Base-by-base conservation (phyloP, 345 rosid genomes). In the Abelmoschus esculentus region DNA sequence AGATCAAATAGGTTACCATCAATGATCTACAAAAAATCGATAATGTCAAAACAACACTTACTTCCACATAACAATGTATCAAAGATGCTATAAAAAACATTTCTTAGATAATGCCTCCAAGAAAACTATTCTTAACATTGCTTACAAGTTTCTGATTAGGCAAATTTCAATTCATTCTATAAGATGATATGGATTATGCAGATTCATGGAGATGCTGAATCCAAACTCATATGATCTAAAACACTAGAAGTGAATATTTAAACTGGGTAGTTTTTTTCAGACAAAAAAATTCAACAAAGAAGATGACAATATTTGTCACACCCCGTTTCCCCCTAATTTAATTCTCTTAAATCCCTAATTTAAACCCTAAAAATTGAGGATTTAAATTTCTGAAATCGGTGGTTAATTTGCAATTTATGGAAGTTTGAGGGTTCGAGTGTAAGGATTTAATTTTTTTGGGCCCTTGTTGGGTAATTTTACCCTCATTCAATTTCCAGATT, bases 211-310 rank as follows among this genome's bases (percentile, higher is more conserved):
- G 31, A 38, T 72, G 18, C 55, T 34, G 47, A 53, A 63, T 64
- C 60, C 34, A 50, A 50, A 64, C n/a, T 22, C 67, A 61, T 13
- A 32, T 61, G 70, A 63, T 72, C 75, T 54, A 46, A 62, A 72
- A 49, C 54, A 14, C 7, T 40, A 29, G 3, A 9, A 18, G 11
- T 63, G 31, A 47, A 49, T 15, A 18, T 49, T 49, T 1, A 34
- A 38, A 18, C 32, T 9, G 19, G 9, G 31, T 9, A 11, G 46
- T 52, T 62, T 40, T 61, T 36, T 9, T 42, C 14, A 6, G 38
- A 72, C 61, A 26, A 13, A 62, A 26, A 13, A 62, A 53, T 54
- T 29, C 29, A 63, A 34, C 62, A 53, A 47, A 29, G 18, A 53
- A 70, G 53, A 15, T 70, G 44, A 44, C 72, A 34, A 22, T 22